Evolutionary conservation across 306 rosid genomes (phyloP).

Genomic region (Vicia faba): DNA sequence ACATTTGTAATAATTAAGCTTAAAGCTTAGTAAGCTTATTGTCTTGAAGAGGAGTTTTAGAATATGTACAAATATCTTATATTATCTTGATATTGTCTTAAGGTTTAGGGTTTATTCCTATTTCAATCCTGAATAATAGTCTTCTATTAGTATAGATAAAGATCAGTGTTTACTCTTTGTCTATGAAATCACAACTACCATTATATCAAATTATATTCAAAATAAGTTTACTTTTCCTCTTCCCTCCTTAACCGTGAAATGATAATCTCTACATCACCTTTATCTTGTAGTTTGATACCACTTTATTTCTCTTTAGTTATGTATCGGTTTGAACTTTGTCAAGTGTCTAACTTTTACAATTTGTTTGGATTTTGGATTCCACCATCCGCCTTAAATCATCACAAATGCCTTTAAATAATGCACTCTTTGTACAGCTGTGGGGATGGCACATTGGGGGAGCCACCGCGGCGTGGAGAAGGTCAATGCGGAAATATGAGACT

Average conservation of each 20-base stretch:
- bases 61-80: background rate
- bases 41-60: background rate
- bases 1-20: background rate
- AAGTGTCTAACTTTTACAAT: background rate
- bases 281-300: constrained; percentile 25
- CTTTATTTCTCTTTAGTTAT: constrained; percentile 6
- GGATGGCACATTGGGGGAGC: constrained; percentile 83
- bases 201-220: constrained; percentile 7
- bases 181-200: background rate
- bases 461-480: constrained; percentile 83
- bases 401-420: constrained; percentile 19
- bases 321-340: constrained; percentile 1
- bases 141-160: background rate
- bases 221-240: constrained; percentile 6
- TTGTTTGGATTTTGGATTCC: constrained; percentile 24
- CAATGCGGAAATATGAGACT: constrained; percentile 99
- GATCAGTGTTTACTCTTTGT: constrained; percentile 2
- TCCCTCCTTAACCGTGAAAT: constrained; percentile 9
- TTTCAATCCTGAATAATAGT: background rate
- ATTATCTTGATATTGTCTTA: background rate
- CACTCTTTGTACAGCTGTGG: constrained; percentile 71
- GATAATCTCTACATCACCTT: constrained; percentile 14
- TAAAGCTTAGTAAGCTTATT: background rate
- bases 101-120: background rate
- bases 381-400: constrained; percentile 5